Conservation (phyloP, 257 asterid species). For the Solanum tarapatanum region DNA sequence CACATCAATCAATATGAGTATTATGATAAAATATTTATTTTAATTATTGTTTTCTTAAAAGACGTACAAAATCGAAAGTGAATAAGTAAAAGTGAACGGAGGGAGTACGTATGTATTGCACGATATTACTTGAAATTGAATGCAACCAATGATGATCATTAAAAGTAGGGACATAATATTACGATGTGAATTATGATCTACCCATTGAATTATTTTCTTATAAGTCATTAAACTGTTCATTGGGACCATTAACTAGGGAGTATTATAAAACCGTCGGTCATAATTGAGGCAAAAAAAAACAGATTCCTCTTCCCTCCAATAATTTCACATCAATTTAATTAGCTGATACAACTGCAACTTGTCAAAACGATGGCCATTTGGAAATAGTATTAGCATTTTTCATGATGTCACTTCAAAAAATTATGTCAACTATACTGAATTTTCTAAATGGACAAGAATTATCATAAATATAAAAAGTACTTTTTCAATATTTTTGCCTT, state of each 20-base stretch:
- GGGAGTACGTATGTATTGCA: background rate
- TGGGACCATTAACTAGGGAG: background rate
- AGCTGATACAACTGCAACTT: background rate
- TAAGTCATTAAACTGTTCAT: background rate
- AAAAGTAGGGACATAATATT: background rate
- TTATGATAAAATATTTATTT: too few relatives aligned
- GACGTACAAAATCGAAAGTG: fast-evolving
- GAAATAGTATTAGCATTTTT: background rate
- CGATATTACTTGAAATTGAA: background rate
- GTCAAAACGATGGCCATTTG: background rate
- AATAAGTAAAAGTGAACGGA: too few relatives aligned
- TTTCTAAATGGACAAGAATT: background rate
- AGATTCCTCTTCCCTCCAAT: background rate
- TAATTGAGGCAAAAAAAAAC: background rate
- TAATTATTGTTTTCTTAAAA: too few relatives aligned
- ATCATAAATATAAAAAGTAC: background rate
- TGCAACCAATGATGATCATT: background rate
- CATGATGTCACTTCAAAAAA: background rate
- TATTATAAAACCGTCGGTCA: background rate
- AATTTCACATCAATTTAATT: background rate
- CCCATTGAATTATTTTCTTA: background rate
- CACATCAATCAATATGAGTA: too few relatives aligned
- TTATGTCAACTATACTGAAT: background rate
- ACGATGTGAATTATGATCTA: background rate
- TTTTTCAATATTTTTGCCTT: background rate